Evolutionary conservation across 2,329 filamentous ascomycete genomes (phyloP), one percentile per base, ranked within the genome.

Genomic region (Sporothrix inflata): DNA sequence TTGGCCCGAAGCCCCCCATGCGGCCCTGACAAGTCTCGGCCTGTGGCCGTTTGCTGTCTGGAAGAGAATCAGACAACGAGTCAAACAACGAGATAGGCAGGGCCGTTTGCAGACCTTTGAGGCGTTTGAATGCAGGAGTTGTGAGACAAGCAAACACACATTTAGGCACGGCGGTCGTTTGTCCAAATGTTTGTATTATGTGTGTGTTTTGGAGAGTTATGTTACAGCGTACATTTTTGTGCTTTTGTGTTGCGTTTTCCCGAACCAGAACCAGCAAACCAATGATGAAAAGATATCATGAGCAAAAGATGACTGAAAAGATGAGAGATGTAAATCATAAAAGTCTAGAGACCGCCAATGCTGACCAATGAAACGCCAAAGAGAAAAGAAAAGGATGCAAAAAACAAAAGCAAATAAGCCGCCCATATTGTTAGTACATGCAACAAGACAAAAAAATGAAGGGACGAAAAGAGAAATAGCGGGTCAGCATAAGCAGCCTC

Each of bases 281-380:
- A 51, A 53, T 27, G n/a, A 38, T 38, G 7, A 57, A 19, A 19
- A 45, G 60, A 65, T 45, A 45, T 42, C 60, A n/a, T 65, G 7
- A 24, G 60, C 42, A 63, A 4, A 51, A 19, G 6, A 61, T 19
- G 24, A 9, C 42, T 14, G 21, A 47, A 42, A 57, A 67, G 49
- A 67, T 24, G 34, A 67, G 51, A 71, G 24, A 49, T 71, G 57
- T 34, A 70, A 27, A 70, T 38, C 34, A 51, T 19, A 47, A n/a
- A 14, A 51, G 38, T 45, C 53, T 38, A 63, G 53, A 69, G 12
- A 61, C 24, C 27, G 49, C 65, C 65, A 47, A 51, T 49, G 40
- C 27, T 30, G 42, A 61, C 30, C 40, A 47, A 47, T 27, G 45
- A 71, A 34, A 61, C 45, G 30, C 45, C 69, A 27, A 47, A n/a